These are phyloP conservation scores for Clonostachys chloroleuca DNA, from an alignment of 2,329 filamentous ascomycete species.

Conservation along the genomic window DNA sequence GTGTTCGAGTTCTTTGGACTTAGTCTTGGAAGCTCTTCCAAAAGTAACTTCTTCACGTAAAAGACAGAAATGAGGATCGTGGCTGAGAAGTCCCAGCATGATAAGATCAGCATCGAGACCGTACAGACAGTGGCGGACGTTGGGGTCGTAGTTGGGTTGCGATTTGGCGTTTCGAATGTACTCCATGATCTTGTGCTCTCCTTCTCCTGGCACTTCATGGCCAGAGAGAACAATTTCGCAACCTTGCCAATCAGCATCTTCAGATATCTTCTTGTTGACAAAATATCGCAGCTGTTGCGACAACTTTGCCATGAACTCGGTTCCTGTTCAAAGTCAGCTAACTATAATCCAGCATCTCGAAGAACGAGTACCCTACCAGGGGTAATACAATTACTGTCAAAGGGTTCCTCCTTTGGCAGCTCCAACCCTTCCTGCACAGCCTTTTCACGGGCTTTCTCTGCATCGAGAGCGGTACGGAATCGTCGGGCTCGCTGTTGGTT, in stretches of 20 bases:
- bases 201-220: constrained; percentile 96
- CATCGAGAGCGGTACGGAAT: constrained; percentile 91
- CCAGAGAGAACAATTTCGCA: constrained; percentile 95
- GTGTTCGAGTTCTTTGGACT: constrained; percentile 88
- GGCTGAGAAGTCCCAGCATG: constrained; percentile 95
- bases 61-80: constrained; percentile 97
- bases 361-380: constrained; percentile 51
- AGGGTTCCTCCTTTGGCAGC: constrained; percentile 91
- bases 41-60: constrained; percentile 98
- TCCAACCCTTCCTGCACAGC: constrained; percentile 84
- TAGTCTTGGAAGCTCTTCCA: constrained; percentile 79
- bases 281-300: constrained; percentile 96
- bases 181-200: constrained; percentile 99
- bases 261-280: constrained; percentile 96
- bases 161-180: constrained; percentile 98
- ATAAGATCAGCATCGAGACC: constrained; percentile 96
- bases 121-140: constrained; percentile 94
- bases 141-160: constrained; percentile 86
- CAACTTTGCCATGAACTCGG: constrained; percentile 96
- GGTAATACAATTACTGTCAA: constrained; percentile 99
- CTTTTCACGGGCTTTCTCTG: constrained; percentile 85
- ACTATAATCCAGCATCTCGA: not conserved
- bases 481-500: constrained; percentile 96
- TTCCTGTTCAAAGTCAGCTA: constrained; percentile 36
- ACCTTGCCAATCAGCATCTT: constrained; percentile 95